A percentile compares a stretch with the other conserved stretches of the same genome.
phyloP scores from a whole-genome alignment of 495 filamentous ascomycete genomes.

The Poronia punctata region DNA sequence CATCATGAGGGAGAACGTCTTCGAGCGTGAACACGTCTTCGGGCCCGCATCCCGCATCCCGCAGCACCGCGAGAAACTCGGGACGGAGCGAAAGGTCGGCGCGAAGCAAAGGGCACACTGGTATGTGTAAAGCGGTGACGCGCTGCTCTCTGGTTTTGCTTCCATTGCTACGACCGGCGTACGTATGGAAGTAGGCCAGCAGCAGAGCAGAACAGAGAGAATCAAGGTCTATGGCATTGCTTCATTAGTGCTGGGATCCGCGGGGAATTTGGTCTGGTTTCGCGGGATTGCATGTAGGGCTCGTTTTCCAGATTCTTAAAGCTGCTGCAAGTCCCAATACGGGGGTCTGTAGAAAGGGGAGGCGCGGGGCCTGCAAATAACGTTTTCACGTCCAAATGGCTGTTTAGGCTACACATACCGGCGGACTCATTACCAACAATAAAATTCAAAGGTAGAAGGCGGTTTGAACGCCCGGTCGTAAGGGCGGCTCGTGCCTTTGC shows the following conservation, averaged over 20 bases:
- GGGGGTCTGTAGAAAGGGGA: neutral
- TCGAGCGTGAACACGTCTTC: slow-evolving; percentile 46
- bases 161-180: slow-evolving; percentile 25
- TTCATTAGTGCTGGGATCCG: neutral
- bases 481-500: slow-evolving; percentile 34
- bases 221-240: slow-evolving; percentile 66
- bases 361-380: neutral
- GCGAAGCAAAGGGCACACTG: slow-evolving; percentile 68
- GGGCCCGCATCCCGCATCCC: slow-evolving; percentile 31
- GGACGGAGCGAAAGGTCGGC: slow-evolving; percentile 67
- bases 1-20: slow-evolving; percentile 39
- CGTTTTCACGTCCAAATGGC: no score
- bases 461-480: slow-evolving; percentile 24
- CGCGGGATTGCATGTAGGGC: no score
- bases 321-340: no score
- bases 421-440: slow-evolving; percentile 71
- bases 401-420: slow-evolving; percentile 38
- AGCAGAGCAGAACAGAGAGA: slow-evolving; percentile 82
- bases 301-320: no score
- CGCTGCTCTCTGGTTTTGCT: neutral
- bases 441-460: slow-evolving; percentile 45
- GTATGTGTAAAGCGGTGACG: slow-evolving; percentile 58
- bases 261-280: no score
- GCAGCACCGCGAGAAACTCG: slow-evolving; percentile 60
- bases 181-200: slow-evolving; percentile 66